Base-by-base conservation (phyloP, 2,329 filamentous ascomycete species). In the Colletotrichum filicis region DNA sequence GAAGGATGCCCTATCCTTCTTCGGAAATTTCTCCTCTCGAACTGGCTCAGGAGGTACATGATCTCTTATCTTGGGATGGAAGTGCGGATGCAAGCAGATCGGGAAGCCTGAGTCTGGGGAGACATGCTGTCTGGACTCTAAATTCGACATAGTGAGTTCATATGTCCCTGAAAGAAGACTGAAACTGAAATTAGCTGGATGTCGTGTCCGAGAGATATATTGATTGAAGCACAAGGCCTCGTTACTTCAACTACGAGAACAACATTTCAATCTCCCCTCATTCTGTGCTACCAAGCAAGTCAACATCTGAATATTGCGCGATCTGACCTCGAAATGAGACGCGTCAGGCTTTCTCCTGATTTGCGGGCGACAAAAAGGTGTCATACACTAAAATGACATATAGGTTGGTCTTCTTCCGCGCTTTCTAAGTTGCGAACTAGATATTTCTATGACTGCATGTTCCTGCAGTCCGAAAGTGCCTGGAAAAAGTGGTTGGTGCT, bases 21-120 rank as follows among this genome's bases (percentile, higher is more conserved):
- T 78, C 1, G 80, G 80, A 28, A 76, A 57, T 28, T 70, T n/a
- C 28, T 76, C 63, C 52, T 81, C 74, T 5, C 83, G 80, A 11
- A 79, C 46, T 0, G 82, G 76, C 63, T 87, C 85, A 0, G 83
- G 82, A 1, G 85, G 85, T 0, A 80, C 76, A 73, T 85, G 80
- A 32, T 78, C 73, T 32, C 78, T 82, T 69, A 87, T 86, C 74
- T 85, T 87, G 37, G 81, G 77, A 67, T 87, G 86, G 79, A 86
- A 87, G 65, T 81, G 76, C 1, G 86, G 85, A 75, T 88, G 86
- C 0, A 87, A 76, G 2, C 81, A 83, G 28, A 83, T 81, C 0
- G 86, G 85, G 42, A 83, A 84, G 1, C 85, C 85, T 1, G 86
- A 88, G 74, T 87, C 86, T 5, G 84, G 82, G 6, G 85, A 87